Conservation (phyloP, 768 basidiomycete species). For the Lepiota venenata region DNA sequence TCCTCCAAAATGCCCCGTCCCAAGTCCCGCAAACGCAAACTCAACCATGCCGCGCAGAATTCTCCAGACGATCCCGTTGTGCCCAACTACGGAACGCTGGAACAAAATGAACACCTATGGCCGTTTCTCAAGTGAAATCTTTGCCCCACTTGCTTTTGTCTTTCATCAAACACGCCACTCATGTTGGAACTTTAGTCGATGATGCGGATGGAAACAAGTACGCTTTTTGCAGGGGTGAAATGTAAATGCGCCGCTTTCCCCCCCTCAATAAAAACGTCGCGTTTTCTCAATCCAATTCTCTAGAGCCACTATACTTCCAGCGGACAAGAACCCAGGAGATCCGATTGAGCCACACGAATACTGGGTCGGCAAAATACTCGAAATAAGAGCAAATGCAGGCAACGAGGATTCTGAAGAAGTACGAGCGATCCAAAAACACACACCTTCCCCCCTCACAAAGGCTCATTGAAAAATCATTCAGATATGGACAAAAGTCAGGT, state of each 20-base stretch:
- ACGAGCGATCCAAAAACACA: conserved; percentile 2
- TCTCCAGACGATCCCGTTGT: neutral
- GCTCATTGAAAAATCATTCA: conserved; percentile 15
- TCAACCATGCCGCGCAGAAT: no score
- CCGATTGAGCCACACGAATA: conserved; percentile 32
- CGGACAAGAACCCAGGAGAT: conserved; percentile 21
- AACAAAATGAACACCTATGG: conserved; percentile 16
- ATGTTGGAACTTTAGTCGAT: neutral
- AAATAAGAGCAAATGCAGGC: conserved; percentile 34
- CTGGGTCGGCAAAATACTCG: conserved; percentile 50
- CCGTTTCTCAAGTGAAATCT: conserved; percentile 15
- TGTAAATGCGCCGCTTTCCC: conserved; percentile 24
- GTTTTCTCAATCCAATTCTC: no score
- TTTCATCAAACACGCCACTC: no score
- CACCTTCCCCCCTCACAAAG: neutral
- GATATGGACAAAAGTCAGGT: conserved; percentile 53
- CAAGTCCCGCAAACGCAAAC: no score
- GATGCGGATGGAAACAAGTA: conserved; percentile 26
- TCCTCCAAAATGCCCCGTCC: no score
- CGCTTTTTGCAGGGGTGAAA: conserved; percentile 27
- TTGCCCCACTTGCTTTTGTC: neutral
- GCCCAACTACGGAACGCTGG: conserved; percentile 17
- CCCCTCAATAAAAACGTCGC: no score
- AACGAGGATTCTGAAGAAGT: conserved; percentile 28
- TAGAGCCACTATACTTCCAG: conserved; percentile 43